Evolutionary conservation across 768 basidiomycete species (phyloP).

Genomic region (Leucosporidium creatinivorum): DNA sequence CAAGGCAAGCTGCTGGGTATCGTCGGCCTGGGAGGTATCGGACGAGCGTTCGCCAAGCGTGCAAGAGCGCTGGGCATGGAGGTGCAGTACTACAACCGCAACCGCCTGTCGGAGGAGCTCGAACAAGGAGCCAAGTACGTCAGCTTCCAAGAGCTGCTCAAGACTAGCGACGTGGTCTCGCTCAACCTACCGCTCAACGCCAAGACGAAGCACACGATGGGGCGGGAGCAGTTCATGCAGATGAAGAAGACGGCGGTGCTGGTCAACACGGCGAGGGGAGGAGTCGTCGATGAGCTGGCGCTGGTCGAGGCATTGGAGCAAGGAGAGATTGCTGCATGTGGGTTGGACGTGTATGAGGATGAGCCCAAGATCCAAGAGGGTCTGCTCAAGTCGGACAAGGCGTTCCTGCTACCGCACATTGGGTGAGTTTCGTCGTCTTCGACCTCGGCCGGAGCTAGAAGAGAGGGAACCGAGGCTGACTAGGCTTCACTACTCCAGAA

Average conservation of each 20-base stretch:
- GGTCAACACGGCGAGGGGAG: conserved; percentile 54
- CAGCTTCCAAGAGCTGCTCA: conserved; percentile 56
- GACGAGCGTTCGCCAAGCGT: conserved; percentile 50
- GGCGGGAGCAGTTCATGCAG: conserved; percentile 24
- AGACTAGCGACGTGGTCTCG: conserved; percentile 70
- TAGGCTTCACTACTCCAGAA: conserved; percentile 37
- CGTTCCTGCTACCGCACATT: conserved; percentile 83
- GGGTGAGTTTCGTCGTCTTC: conserved; percentile 45
- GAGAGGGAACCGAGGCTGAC: too few species aligned
- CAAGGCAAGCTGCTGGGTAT: conserved; percentile 42
- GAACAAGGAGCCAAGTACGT: conserved; percentile 57
- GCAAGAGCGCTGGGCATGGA: conserved; percentile 78
- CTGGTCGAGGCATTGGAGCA: conserved; percentile 76
- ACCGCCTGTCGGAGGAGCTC: conserved; percentile 56
- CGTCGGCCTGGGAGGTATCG: conserved; percentile 46
- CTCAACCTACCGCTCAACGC: conserved; percentile 71
- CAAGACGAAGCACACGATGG: conserved; percentile 47
- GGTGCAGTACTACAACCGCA: conserved; percentile 62
- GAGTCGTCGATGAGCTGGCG: conserved; percentile 78
- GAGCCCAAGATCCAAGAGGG: conserved; percentile 74
- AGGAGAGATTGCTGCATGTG: conserved; percentile 45
- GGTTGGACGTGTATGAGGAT: conserved; percentile 51
- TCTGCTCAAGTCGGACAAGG: conserved; percentile 70
- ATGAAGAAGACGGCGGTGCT: conserved; percentile 32
- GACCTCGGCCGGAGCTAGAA: too few species aligned